Conservation (phyloP, 345 rosid genomes). For the Stellera chamaejasme region DNA sequence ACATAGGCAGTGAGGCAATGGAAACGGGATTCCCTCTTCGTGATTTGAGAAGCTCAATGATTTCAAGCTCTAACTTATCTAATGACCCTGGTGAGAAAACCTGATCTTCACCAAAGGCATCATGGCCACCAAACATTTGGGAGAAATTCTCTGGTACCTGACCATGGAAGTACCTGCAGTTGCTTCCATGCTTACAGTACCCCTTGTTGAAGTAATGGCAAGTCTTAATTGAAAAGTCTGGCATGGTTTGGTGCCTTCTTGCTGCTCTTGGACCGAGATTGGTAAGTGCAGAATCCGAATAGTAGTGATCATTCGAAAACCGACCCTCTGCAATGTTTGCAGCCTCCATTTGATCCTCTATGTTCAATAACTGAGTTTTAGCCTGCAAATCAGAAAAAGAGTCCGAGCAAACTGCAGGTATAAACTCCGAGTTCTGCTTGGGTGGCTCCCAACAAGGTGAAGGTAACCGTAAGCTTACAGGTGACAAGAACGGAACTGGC, state of each 20-base stretch:
- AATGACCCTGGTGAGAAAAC: slow-evolving; percentile 29
- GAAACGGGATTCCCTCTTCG: slow-evolving; percentile 55
- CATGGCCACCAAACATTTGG: slow-evolving; percentile 19
- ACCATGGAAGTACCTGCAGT: slow-evolving; percentile 50
- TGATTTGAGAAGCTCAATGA: slow-evolving; percentile 42
- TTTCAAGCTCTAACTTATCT: slow-evolving; percentile 45
- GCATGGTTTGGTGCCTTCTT: slow-evolving; percentile 14
- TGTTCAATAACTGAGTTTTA: slow-evolving; percentile 29
- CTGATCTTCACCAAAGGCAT: slow-evolving; percentile 29
- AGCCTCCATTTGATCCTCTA: slow-evolving; percentile 37
- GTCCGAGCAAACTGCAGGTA: slow-evolving; percentile 20
- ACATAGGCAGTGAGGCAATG: slow-evolving; percentile 59
- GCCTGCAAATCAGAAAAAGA: slow-evolving; percentile 19
- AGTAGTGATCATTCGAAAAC: slow-evolving; percentile 24
- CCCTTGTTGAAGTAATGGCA: slow-evolving; percentile 65
- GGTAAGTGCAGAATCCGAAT: slow-evolving; percentile 22
- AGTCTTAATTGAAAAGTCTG: slow-evolving; percentile 34
- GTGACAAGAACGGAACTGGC: slow-evolving; percentile 18
- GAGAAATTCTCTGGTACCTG: slow-evolving; percentile 28
- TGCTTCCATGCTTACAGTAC: slow-evolving; percentile 54
- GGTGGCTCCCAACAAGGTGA: slow-evolving; percentile 26
- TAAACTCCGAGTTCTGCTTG: slow-evolving; percentile 18
- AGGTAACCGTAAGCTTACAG: slow-evolving; percentile 13
- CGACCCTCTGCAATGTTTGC: slow-evolving; percentile 19
- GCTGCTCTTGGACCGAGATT: slow-evolving; percentile 20